Evolutionary conservation across 2,329 filamentous ascomycete species (phyloP).

Genomic region (Elsinoe perseae): DNA sequence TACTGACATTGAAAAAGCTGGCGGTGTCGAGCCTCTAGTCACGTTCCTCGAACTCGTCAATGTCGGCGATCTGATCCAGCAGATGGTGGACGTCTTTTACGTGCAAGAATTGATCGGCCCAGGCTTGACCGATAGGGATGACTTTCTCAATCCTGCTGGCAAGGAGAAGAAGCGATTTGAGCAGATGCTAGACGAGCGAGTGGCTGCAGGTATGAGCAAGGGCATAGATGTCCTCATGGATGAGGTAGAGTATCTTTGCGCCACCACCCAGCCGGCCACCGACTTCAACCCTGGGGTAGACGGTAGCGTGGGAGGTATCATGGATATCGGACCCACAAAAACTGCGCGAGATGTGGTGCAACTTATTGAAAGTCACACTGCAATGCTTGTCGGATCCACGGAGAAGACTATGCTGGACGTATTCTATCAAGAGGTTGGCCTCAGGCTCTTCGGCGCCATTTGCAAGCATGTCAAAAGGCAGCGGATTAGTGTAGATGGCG

Average conservation of each 20-base stretch:
- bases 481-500: conserved; percentile 79
- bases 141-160: conserved; percentile 85
- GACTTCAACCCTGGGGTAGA: conserved; percentile 73
- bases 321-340: conserved; percentile 64
- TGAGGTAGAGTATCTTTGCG: conserved; percentile 91
- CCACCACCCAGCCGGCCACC: conserved; percentile 73
- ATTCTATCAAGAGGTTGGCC: conserved; percentile 94
- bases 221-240: conserved; percentile 98
- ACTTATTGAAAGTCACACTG: conserved; percentile 79
- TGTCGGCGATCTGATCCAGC: conserved; percentile 92
- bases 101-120: conserved; percentile 82
- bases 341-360: conserved; percentile 76
- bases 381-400: conserved; percentile 87
- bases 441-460: conserved; percentile 81
- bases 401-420: conserved; percentile 98
- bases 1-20: background rate
- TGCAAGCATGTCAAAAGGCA: conserved; percentile 98
- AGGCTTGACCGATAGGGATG: conserved; percentile 80
- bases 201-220: conserved; percentile 91
- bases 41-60: conserved; percentile 97
- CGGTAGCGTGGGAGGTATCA: conserved; percentile 22
- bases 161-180: conserved; percentile 98
- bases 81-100: conserved; percentile 99
- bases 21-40: conserved; percentile 78
- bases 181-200: conserved; percentile 95